phyloP scores from a whole-genome alignment of 2,329 filamentous ascomycete species.

The Phialophora chinensis region DNA sequence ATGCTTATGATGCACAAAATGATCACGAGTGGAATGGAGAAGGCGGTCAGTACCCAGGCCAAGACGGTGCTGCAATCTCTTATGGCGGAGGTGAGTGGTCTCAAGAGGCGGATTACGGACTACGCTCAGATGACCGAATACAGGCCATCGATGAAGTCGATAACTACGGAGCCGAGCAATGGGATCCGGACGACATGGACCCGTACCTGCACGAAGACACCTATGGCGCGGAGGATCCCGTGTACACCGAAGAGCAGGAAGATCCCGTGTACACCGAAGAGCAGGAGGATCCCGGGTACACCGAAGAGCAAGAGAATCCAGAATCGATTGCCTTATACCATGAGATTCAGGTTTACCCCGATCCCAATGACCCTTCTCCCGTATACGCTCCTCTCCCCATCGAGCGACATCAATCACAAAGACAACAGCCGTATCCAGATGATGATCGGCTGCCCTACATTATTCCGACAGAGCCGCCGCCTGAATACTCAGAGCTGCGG shows the following conservation, averaged over 20 bases:
- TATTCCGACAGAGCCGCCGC: not conserved
- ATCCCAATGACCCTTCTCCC: not conserved
- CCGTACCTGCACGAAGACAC: not conserved
- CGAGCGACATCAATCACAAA: not conserved
- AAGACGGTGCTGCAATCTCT: not conserved
- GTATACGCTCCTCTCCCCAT: not conserved
- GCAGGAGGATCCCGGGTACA: not conserved
- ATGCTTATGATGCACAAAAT: not conserved
- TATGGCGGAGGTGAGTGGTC: constrained; percentile 17
- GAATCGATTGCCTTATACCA: not conserved
- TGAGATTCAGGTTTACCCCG: not conserved
- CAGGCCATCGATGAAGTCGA: constrained; percentile 12
- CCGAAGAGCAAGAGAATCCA: not conserved
- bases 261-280: not conserved
- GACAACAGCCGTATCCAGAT: not conserved
- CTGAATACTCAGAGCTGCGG: not conserved
- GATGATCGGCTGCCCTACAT: not conserved
- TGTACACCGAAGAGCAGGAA: not conserved
- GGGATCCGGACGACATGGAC: not conserved
- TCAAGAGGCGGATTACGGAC: constrained; percentile 6
- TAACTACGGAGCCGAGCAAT: not conserved
- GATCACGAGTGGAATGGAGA: not conserved
- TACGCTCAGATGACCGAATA: constrained; percentile 14
- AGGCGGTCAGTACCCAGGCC: not conserved
- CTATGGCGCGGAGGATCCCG: not conserved